A percentile compares a stretch with the other conserved stretches of the same genome.
Conservation (phyloP, 768 basidiomycete species). For the Podaxis mareebaensis region DNA sequence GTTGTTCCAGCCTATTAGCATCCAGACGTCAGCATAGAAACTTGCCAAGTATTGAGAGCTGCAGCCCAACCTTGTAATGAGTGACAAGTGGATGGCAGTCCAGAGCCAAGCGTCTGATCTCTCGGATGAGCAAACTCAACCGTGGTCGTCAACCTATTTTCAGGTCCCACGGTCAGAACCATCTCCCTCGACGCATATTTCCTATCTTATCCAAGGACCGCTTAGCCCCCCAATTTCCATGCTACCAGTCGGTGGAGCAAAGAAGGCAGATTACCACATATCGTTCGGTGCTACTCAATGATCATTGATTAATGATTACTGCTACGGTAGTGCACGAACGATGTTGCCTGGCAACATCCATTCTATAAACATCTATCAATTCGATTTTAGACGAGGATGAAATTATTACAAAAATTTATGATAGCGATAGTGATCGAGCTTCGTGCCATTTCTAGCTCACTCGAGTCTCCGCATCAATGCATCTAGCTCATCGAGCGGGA, state of each 20-base stretch:
- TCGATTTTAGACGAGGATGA: background rate
- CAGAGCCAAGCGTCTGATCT: background rate
- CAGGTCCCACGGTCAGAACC: constrained; percentile 4
- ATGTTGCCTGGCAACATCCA: background rate
- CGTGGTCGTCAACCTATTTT: background rate
- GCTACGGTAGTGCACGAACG: background rate
- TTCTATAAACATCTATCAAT: background rate
- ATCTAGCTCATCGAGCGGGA: constrained; percentile 28
- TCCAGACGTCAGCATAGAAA: background rate
- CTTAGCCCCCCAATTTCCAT: background rate
- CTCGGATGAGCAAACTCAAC: background rate
- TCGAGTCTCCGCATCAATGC: constrained; percentile 21
- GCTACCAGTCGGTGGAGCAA: background rate
- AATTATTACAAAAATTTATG: no score
- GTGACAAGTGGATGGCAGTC: background rate
- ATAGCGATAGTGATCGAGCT: background rate
- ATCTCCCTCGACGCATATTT: background rate
- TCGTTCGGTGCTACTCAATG: background rate
- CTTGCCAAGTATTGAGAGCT: background rate
- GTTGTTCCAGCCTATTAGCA: background rate
- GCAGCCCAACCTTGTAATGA: constrained; percentile 3
- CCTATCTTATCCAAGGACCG: background rate
- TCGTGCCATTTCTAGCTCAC: background rate
- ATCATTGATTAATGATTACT: background rate
- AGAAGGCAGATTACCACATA: background rate